Conservation (phyloP, 306 rosid genomes). For the Sesbania bispinosa region DNA sequence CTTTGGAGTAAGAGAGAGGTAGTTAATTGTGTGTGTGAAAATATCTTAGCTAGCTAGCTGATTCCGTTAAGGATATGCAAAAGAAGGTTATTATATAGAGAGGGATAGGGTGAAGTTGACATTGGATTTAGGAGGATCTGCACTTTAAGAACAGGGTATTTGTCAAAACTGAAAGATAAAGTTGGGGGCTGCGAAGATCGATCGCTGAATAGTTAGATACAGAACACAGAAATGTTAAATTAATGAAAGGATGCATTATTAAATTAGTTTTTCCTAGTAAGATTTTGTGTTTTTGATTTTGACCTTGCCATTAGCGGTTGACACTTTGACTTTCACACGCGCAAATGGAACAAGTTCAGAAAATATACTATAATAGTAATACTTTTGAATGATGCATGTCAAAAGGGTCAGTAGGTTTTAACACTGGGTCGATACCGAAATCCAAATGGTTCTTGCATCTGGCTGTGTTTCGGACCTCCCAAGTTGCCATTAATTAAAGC, state of each 20-base stretch:
- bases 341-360: neutral
- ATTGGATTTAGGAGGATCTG: slow-evolving; percentile 32
- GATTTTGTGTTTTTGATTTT: too few relatives aligned
- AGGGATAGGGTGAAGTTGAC: neutral
- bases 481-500: too few relatives aligned
- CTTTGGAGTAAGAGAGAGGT: slow-evolving; percentile 16
- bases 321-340: slow-evolving; percentile 34
- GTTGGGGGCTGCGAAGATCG: slow-evolving; percentile 32
- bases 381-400: too few relatives aligned
- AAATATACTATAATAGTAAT: too few relatives aligned
- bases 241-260: neutral
- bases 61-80: neutral
- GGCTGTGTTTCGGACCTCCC: too few relatives aligned
- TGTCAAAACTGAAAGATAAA: slow-evolving; percentile 18
- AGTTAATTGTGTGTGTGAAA: too few relatives aligned
- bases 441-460: too few relatives aligned
- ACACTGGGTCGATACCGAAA: too few relatives aligned
- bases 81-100: slow-evolving; percentile 21
- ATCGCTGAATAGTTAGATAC: neutral
- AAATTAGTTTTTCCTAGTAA: neutral
- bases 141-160: slow-evolving; percentile 14
- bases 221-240: neutral
- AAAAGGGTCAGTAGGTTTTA: too few relatives aligned
- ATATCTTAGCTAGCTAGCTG: neutral
- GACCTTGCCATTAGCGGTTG: slow-evolving; percentile 24